Conservation (phyloP, 129 eudicot genomes). For the Chrysanthemum seticuspe region DNA sequence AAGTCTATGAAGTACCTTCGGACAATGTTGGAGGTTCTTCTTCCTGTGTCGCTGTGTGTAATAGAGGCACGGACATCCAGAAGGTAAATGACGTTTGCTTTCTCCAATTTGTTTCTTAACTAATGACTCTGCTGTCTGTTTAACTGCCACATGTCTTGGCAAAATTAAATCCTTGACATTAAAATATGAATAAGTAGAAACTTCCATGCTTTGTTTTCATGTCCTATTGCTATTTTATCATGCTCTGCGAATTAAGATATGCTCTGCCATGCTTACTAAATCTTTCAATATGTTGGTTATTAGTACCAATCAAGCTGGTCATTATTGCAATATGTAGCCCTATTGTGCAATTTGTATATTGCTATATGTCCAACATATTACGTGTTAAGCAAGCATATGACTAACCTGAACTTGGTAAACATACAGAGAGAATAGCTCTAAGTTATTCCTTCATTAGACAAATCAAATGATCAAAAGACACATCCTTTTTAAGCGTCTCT, state of each 20-base stretch:
- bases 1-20: constrained; percentile 86
- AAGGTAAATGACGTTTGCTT: constrained; percentile 54
- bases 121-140: background rate
- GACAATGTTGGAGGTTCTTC: constrained; percentile 85
- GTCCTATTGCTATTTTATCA: background rate
- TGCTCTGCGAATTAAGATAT: too few species aligned
- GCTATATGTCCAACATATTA: background rate
- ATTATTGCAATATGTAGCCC: background rate
- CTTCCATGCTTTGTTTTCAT: background rate
- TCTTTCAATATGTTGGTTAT: background rate
- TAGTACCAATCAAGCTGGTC: background rate
- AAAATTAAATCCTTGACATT: background rate
- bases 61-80: constrained; percentile 81
- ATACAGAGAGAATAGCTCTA: too few species aligned
- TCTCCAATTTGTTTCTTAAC: background rate
- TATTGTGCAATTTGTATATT: background rate
- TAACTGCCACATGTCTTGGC: background rate
- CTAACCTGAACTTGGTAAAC: background rate
- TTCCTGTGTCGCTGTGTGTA: constrained; percentile 69
- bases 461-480: too few species aligned
- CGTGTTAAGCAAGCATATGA: background rate
- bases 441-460: too few species aligned
- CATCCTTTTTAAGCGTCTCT: too few species aligned
- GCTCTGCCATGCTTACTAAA: background rate
- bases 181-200: background rate